Evolutionary conservation across 768 basidiomycete genomes (phyloP), one percentile per base, ranked within the genome.

Genomic region (Amylocystis lapponica): DNA sequence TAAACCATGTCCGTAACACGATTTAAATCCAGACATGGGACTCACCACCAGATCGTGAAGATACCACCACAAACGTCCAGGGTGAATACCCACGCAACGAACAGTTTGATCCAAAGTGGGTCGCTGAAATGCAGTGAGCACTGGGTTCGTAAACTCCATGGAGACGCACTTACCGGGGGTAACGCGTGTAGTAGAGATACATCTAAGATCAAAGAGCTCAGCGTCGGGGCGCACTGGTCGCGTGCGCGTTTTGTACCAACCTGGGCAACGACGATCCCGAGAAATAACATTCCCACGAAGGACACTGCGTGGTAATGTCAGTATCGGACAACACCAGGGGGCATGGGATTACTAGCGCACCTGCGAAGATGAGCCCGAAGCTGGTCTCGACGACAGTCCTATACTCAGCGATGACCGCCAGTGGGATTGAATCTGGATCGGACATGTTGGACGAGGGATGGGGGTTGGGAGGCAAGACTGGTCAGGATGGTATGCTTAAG

Each of bases 201-300:
- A 40, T 13, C 39, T 39, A n/a, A n/a, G 37, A 14, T 19, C 3
- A 7, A 25, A 10, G 12, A 25, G 12, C 23, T 39, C 37, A 39
- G 14, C 8, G n/a, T n/a, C n/a, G n/a, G n/a, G n/a, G n/a, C n/a
- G n/a, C 4, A 26, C 19, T 16, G 14, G 3, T 16, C 6, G 14
- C 7, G 4, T 13, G 25, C 6, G 23, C n/a, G 16, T 37, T 37
- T 6, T 21, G 27, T 13, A 27, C n/a, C n/a, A 4, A 39, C 37
- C 25, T 40, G 39, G 4, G 39, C 39, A 14, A 40, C 22, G 29
- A 27, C 39, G 27, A 40, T 20, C 5, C 39, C 39, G 20, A 40
- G 22, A 8, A 40, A 20, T 10, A 40, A 30, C 17, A 16, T 7
- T 4, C 27, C 26, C 14, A 40, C 20, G n/a, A 30, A 40, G 4